Evolutionary conservation across 192 early-diverging fungal species (phyloP).

Genomic region (Allomyces javanicus): DNA sequence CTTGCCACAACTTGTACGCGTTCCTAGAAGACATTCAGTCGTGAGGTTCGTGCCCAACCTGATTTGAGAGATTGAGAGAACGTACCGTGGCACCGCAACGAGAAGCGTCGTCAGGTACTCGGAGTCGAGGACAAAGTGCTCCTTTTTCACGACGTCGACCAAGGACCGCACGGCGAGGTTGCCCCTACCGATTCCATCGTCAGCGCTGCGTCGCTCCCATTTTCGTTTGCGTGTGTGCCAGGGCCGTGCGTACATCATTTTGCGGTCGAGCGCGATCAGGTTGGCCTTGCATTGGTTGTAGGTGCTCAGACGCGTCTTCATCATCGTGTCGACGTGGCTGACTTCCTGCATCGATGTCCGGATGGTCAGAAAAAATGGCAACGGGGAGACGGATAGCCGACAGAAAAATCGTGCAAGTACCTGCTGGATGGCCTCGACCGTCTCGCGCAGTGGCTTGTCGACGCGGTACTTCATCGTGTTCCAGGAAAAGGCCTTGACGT

Average conservation of each 20-base stretch:
- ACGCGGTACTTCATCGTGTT: slow-evolving; percentile 90
- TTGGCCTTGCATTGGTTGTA: slow-evolving; percentile 69
- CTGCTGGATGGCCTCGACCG: slow-evolving; percentile 55
- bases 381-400: too few relatives aligned
- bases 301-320: slow-evolving; percentile 75
- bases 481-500: slow-evolving; percentile 76
- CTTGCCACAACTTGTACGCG: slow-evolving; percentile 60
- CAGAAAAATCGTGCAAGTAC: slow-evolving; percentile 14
- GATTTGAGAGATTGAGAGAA: neutral
- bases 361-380: slow-evolving; percentile 1
- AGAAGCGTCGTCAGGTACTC: slow-evolving; percentile 82
- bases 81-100: slow-evolving; percentile 84
- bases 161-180: slow-evolving; percentile 79
- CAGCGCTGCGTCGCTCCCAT: too few relatives aligned
- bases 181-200: slow-evolving; percentile 45
- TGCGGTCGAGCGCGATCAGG: slow-evolving; percentile 62
- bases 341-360: slow-evolving; percentile 44
- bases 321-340: slow-evolving; percentile 58
- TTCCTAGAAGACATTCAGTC: slow-evolving; percentile 13
- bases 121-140: slow-evolving; percentile 76
- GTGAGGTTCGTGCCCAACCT: too few relatives aligned
- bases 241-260: slow-evolving; percentile 37
- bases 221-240: too few relatives aligned
- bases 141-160: slow-evolving; percentile 74
- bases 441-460: slow-evolving; percentile 77